phyloP scores from a whole-genome alignment of 2,329 filamentous ascomycete genomes.

The Diplodia seriata region DNA sequence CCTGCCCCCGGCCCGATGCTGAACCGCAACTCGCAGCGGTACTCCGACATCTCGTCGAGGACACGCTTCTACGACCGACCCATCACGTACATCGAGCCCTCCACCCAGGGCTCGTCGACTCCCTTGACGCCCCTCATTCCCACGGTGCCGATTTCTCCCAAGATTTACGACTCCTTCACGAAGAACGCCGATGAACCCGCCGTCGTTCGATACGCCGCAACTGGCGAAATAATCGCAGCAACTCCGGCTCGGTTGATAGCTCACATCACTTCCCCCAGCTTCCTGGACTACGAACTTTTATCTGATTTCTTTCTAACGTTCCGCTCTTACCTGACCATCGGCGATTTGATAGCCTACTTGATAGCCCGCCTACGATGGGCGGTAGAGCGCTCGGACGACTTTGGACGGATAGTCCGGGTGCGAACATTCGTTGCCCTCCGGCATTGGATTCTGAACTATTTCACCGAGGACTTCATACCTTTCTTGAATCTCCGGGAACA shows the following conservation, averaged over 20 bases:
- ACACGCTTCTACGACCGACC: constrained; percentile 33
- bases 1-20: constrained; percentile 50
- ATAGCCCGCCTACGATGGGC: constrained; percentile 89
- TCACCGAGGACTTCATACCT: constrained; percentile 88
- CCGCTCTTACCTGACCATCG: constrained; percentile 80
- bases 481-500: constrained; percentile 74
- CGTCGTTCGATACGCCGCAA: constrained; percentile 81
- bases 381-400: constrained; percentile 77
- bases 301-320: constrained; percentile 99
- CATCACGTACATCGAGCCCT: constrained; percentile 46
- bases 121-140: constrained; percentile 47
- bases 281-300: constrained; percentile 94
- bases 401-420: constrained; percentile 91
- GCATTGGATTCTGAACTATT: constrained; percentile 99
- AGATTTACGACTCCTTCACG: constrained; percentile 82
- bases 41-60: constrained; percentile 43
- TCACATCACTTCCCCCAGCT: constrained; percentile 94
- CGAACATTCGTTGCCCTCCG: constrained; percentile 93
- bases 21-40: constrained; percentile 40
- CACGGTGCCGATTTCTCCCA: constrained; percentile 58
- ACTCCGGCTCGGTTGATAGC: constrained; percentile 90
- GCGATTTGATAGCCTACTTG: constrained; percentile 81
- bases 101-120: constrained; percentile 41
- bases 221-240: constrained; percentile 81
- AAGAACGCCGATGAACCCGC: constrained; percentile 81